Evolutionary conservation across 2,329 filamentous ascomycete species (phyloP), one percentile per base, ranked within the genome.

Genomic region (Cladosporium sp.): DNA sequence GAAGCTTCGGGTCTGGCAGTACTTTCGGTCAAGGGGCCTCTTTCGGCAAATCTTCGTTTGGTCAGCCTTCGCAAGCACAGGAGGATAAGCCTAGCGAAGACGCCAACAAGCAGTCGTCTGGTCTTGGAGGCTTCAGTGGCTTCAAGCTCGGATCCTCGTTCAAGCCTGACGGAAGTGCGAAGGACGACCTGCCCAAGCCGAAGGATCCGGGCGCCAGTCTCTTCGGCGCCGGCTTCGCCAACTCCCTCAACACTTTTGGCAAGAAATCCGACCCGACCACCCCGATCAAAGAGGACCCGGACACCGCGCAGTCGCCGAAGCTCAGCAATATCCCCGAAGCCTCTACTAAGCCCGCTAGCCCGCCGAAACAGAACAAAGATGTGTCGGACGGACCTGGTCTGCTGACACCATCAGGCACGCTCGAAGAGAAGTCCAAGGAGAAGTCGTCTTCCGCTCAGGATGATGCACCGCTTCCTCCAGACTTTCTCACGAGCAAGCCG

Each of bases 111-210:
- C 56, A 49, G 48, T 41, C 44, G 9, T 58, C 60, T 22, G 65
- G 66, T 32, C 54, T 71, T 6, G 70, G 68, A 34, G 66, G 66
- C 28, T 53, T 58, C 38, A 40, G 60, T n/a, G 77, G 80, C 0
- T 89, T 89, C 70, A 85, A 86, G 59, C 73, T 89, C 13, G 78
- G 79, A 37, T 84, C 81, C 31, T 83, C 80, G 1, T 89, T 89
- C 70, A 82, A 83, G 61, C 75, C 77, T 8, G 84, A 87, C 58
- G 77, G 79, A 5, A 75, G 77, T 42, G 75, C 79, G 1, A 82
- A 81, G 54, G 78, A 86, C 19, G 81, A 85, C 53, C 69, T 76
- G 34, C 74, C 78, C 8, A 79, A 78, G 56, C 71, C 77, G 13
- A 59, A 63, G 48, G 58, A 63, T 41, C 45, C 59, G 16, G 62